These are phyloP conservation scores for Phytophthora cajani DNA, from an alignment of 352 stramenopile genomes.

Conservation along the genomic window DNA sequence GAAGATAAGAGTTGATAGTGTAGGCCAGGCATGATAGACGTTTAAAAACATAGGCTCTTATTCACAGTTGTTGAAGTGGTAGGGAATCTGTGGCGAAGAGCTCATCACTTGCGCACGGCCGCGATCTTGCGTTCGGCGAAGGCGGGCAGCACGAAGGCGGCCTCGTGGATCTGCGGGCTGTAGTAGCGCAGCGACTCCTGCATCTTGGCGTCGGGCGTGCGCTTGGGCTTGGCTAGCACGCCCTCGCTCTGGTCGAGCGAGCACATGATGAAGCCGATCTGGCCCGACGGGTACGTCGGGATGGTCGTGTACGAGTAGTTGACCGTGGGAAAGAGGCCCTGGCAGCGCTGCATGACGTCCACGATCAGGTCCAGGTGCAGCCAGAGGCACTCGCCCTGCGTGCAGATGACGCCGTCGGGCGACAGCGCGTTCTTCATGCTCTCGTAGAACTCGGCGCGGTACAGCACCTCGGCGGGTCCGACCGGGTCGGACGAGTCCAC, in stretches of 20 bases:
- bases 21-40: conserved; percentile 11
- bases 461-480: conserved; percentile 95
- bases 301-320: conserved; percentile 99
- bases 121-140: conserved; percentile 93
- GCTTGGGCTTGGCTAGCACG: conserved; percentile 76
- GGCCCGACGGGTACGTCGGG: conserved; percentile 98
- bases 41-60: conserved; percentile 32
- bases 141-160: conserved; percentile 96
- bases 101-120: conserved; percentile 76
- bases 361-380: conserved; percentile 97
- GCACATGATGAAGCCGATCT: conserved; percentile 98
- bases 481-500: conserved; percentile 97
- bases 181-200: conserved; percentile 94
- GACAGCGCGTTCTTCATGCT: conserved; percentile 92
- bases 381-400: conserved; percentile 98
- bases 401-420: conserved; percentile 87
- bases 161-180: conserved; percentile 93
- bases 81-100: conserved; percentile 21
- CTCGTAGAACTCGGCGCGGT: conserved; percentile 96
- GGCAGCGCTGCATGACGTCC: conserved; percentile 93
- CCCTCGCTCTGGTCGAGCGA: conserved; percentile 72
- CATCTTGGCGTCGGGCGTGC: conserved; percentile 59
- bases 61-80: conserved; percentile 36
- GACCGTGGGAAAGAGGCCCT: conserved; percentile 92
- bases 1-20: conserved; percentile 1